Evolutionary conservation across 2,329 filamentous ascomycete genomes (phyloP), one percentile per base, ranked within the genome.

Genomic region (Cadophora gregata): DNA sequence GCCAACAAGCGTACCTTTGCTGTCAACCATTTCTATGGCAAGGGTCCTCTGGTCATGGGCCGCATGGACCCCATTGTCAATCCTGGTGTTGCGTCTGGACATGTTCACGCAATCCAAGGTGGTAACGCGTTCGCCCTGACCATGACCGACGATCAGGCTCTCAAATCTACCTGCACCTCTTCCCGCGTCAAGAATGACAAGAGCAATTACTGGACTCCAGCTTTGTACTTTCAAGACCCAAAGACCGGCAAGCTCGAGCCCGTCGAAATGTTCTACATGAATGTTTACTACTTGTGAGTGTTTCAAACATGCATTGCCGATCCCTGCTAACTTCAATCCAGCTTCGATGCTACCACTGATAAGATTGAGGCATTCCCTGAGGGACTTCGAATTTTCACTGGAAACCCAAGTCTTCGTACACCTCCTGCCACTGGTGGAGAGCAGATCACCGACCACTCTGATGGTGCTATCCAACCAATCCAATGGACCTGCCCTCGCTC

Each of bases 161-260:
- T 81, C 67, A 76, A 83, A 64, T 92, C 85, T 33, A 82, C 87
- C 68, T 97, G 93, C 80, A 96, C 93, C 1, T 94, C 92, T 12
- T 97, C 93, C 77, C 87, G 85, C 64, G 90, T 96, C 50, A 88
- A 83, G 45, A 84, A 95, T 80, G 93, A 97, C 80, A 90, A 89
- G 80, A 97, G 93, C n/a, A 89, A 88, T 36, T 97, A 97, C 81
- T 97, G 93, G 92, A 87, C 88, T 62, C 93, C 93, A 0, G 80
- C 86, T 1, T 76, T 97, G 70, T 94, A 95, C 81, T 97, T 97
- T 78, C 79, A 89, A 76, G 86, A 93, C 74, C 76, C 76, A 5
- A 75, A 80, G 14, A 90, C 91, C 72, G 87, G 90, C 65, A 82
- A 88, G 64, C 87, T 87, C 60, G 86, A 76, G 79, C 90, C 69